phyloP scores from a whole-genome alignment of 2,329 filamentous ascomycete genomes.

The Penicillium sp. region DNA sequence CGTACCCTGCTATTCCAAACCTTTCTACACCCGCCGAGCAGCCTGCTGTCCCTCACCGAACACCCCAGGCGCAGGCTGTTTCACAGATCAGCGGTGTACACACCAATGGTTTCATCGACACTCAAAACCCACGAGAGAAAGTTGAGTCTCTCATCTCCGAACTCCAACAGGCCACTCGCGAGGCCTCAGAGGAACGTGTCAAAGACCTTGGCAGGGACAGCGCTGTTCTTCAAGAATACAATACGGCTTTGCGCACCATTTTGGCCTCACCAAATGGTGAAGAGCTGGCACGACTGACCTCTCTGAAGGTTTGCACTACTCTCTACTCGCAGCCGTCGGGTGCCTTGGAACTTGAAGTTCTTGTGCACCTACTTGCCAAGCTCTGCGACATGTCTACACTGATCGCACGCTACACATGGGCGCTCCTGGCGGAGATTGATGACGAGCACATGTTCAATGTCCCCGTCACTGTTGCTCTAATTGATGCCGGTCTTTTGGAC shows the following conservation, averaged over 20 bases:
- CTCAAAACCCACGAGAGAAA: constrained; percentile 54
- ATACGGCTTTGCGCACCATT: constrained; percentile 57
- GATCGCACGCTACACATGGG: constrained; percentile 55
- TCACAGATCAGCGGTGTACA: constrained; percentile 33
- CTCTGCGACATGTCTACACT: constrained; percentile 62
- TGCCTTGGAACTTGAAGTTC: constrained; percentile 62
- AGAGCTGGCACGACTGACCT: constrained; percentile 56
- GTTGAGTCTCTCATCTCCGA: constrained; percentile 58
- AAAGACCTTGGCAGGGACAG: constrained; percentile 58
- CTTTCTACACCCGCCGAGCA: constrained; percentile 64
- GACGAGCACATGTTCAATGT: constrained; percentile 65
- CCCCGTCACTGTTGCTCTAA: constrained; percentile 60
- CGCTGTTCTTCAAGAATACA: constrained; percentile 58
- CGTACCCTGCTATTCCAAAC: constrained; percentile 60
- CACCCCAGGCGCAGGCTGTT: constrained; percentile 49
- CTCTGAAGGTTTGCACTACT: constrained; percentile 57
- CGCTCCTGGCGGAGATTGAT: constrained; percentile 52
- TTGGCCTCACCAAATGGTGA: constrained; percentile 59
- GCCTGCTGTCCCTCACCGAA: constrained; percentile 61
- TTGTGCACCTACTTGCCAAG: constrained; percentile 61
- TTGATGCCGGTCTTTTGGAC: constrained; percentile 62
- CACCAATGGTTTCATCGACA: constrained; percentile 61
- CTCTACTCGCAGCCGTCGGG: constrained; percentile 58
- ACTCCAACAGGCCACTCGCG: constrained; percentile 57
- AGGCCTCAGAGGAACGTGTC: constrained; percentile 59